These are phyloP conservation scores for Dalbergia oliveri DNA, from an alignment of 306 rosid species.

Conservation along the genomic window DNA sequence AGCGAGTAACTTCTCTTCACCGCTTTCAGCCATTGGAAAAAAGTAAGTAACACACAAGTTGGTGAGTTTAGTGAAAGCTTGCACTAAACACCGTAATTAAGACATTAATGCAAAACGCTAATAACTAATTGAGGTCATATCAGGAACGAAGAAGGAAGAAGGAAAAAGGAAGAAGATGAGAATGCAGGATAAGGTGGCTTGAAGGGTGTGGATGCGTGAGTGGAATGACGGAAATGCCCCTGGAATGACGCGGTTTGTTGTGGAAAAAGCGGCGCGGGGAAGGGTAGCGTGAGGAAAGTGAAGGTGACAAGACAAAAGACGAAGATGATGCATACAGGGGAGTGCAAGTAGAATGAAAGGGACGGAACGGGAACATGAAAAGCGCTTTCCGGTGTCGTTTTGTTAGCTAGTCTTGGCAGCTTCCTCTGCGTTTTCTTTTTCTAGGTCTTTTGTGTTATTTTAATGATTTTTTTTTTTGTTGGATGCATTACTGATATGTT, in stretches of 20 bases:
- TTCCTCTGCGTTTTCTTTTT: conserved; percentile 2
- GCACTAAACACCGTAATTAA: too few species aligned
- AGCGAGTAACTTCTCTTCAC: conserved; percentile 82
- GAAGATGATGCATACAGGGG: not conserved
- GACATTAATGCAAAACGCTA: not conserved
- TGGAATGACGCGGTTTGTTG: conserved; percentile 50
- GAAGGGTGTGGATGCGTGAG: not conserved
- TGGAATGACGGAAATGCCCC: conserved; percentile 41
- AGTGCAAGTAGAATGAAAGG: not conserved
- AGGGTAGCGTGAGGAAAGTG: not conserved
- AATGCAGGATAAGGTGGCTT: not conserved
- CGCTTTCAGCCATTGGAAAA: conserved; percentile 69
- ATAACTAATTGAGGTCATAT: too few species aligned
- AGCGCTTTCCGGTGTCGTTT: conserved; percentile 29
- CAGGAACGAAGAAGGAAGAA: not conserved
- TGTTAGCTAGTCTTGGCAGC: conserved; percentile 18
- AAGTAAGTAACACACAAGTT: not conserved
- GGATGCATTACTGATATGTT: not conserved
- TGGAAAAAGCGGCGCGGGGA: not conserved
- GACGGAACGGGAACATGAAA: conserved; percentile 33
- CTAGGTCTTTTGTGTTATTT: not conserved
- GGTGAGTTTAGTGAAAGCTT: not conserved
- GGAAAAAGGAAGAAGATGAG: not conserved
- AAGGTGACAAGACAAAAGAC: not conserved
- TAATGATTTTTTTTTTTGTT: too few species aligned